Conservation (phyloP, 208 protist species). For the Wallacemonas sp. region DNA sequence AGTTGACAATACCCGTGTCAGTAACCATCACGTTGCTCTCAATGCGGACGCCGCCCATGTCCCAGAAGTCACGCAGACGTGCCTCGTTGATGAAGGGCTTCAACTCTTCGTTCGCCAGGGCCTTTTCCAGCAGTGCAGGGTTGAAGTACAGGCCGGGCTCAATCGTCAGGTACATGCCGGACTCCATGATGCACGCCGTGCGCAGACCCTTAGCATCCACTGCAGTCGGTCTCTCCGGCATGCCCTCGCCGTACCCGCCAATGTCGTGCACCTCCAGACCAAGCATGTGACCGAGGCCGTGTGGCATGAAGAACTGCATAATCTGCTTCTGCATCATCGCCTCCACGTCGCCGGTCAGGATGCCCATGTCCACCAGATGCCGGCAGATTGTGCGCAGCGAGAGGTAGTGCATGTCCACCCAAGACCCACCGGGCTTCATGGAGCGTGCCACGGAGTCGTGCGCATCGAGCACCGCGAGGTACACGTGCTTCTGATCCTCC, state of each 20-base stretch:
- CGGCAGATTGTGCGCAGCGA: conserved; percentile 84
- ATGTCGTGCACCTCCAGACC: conserved; percentile 97
- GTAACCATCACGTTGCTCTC: conserved; percentile 98
- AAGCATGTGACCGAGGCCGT: conserved; percentile 96
- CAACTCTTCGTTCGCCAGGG: conserved; percentile 68
- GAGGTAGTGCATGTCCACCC: conserved; percentile 95
- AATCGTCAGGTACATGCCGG: conserved; percentile 95
- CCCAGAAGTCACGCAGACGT: conserved; percentile 70
- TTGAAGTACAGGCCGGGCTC: conserved; percentile 97
- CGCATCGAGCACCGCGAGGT: conserved; percentile 94
- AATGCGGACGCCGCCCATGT: conserved; percentile 97
- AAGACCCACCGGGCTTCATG: conserved; percentile 94
- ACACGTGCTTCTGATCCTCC: conserved; percentile 91
- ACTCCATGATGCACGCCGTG: conserved; percentile 84
- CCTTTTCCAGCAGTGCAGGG: conserved; percentile 73
- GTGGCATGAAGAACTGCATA: conserved; percentile 95
- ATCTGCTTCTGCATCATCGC: conserved; percentile 92
- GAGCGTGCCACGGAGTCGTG: conserved; percentile 77
- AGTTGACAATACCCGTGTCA: conserved; percentile 80
- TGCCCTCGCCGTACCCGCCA: conserved; percentile 92
- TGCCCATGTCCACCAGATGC: conserved; percentile 70
- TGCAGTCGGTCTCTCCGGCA: conserved; percentile 52
- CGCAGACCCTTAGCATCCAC: conserved; percentile 89
- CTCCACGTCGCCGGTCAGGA: conserved; percentile 89
- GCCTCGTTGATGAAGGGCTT: conserved; percentile 84